Conservation (phyloP, 768 basidiomycete genomes). For the Mycena indigotica region DNA sequence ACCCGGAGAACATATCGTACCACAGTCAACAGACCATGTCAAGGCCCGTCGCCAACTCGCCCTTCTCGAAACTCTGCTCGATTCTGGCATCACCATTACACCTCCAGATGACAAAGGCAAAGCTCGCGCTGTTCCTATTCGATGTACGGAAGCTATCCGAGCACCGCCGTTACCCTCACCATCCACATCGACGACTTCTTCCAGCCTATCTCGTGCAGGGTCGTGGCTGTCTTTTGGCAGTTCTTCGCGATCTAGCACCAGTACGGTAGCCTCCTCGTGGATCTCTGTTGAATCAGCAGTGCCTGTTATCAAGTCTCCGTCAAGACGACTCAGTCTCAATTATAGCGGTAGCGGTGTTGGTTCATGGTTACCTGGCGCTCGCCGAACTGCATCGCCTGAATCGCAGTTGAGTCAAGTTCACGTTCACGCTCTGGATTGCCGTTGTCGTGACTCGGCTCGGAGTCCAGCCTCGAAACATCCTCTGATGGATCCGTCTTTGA, state of each 20-base stretch:
- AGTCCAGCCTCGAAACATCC: neutral
- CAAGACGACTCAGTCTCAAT: neutral
- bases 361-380: constrained; percentile 17
- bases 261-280: constrained; percentile 20
- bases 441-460: neutral
- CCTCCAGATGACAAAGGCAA: constrained; percentile 12
- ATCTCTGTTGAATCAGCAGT: constrained; percentile 1
- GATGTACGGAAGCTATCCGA: neutral
- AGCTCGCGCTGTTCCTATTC: constrained; percentile 1
- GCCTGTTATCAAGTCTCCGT: neutral
- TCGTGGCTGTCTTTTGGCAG: constrained; percentile 22
- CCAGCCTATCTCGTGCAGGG: constrained; percentile 18
- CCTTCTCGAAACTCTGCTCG: constrained; percentile 14
- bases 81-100: neutral
- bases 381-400: constrained; percentile 15
- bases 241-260: constrained; percentile 13
- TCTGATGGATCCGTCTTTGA: constrained; percentile 2
- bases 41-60: constrained; percentile 12
- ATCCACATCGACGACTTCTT: constrained; percentile 11
- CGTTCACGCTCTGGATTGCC: neutral
- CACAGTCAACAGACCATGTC: neutral
- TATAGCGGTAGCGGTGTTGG: neutral
- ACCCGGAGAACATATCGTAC: constrained; percentile 6
- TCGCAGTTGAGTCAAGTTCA: neutral
- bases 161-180: constrained; percentile 5